Evolutionary conservation across 495 filamentous ascomycete genomes (phyloP).

Genomic region (Rhypophila decipiens): DNA sequence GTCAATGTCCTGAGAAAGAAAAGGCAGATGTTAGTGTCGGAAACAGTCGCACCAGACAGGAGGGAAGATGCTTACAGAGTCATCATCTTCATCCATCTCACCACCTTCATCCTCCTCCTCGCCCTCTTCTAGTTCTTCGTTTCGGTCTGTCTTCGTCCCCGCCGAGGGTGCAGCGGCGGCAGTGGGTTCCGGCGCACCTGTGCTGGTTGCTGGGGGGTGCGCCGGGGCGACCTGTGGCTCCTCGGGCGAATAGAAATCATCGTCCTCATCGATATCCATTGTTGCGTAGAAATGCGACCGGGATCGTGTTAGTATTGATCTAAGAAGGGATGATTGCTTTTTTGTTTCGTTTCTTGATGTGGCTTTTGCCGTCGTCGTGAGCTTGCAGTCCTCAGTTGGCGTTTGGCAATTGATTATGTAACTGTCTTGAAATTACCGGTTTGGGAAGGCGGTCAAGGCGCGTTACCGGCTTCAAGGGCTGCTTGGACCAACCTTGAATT

Average conservation of each 20-base stretch:
- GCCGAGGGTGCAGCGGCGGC: slow-evolving; percentile 5
- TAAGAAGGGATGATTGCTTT: neutral
- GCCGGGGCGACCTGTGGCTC: slow-evolving; percentile 31
- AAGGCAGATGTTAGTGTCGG: neutral
- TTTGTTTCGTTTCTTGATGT: neutral
- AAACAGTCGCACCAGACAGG: slow-evolving; percentile 3
- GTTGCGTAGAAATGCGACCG: slow-evolving; percentile 4
- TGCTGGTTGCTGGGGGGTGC: slow-evolving; percentile 5
- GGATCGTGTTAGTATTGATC: slow-evolving; percentile 1
- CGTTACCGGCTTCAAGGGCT: slow-evolving; percentile 9
- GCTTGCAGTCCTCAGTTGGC: slow-evolving; percentile 8
- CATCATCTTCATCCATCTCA: slow-evolving; percentile 70
- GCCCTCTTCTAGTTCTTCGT: slow-evolving; percentile 50
- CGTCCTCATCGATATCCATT: slow-evolving; percentile 66
- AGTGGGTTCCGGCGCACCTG: slow-evolving; percentile 1
- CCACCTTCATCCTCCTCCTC: slow-evolving; percentile 64
- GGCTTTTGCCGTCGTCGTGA: neutral
- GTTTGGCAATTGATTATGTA: slow-evolving; percentile 24
- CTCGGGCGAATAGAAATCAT: slow-evolving; percentile 59
- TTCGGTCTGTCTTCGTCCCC: slow-evolving; percentile 18
- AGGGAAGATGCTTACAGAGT: slow-evolving; percentile 31
- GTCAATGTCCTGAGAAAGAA: slow-evolving; percentile 67
- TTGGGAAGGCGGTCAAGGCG: slow-evolving; percentile 24
- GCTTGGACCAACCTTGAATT: too few relatives aligned
- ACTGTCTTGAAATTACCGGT: slow-evolving; percentile 1